Conservation (phyloP, 192 early-diverging fungal species). For the Thoreauomyces humboldtii region DNA sequence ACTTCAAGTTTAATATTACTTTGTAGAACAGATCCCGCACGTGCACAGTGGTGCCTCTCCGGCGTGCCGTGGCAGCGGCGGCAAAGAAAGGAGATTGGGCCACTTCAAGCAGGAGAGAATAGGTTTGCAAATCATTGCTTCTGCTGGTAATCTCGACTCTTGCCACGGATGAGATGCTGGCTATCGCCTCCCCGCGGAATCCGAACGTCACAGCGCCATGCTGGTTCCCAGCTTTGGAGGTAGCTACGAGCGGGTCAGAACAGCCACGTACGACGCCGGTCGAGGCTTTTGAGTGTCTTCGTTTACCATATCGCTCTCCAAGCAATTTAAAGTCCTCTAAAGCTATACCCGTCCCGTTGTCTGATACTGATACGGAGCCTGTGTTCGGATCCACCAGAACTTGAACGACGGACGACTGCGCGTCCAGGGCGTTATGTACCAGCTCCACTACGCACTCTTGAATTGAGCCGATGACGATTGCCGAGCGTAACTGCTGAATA, state of each 20-base stretch:
- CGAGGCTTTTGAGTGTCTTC: not conserved
- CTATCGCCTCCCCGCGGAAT: conserved; percentile 68
- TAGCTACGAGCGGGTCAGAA: conserved; percentile 32
- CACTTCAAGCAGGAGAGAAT: conserved; percentile 26
- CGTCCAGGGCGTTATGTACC: conserved; percentile 67
- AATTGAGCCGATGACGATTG: conserved; percentile 28
- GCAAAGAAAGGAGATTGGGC: conserved; percentile 3
- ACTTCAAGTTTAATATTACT: conserved; percentile 29
- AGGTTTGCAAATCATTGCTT: conserved; percentile 36
- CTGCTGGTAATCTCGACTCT: conserved; percentile 55
- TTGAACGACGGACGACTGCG: conserved; percentile 49
- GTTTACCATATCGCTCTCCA: conserved; percentile 44
- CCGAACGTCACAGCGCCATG: conserved; percentile 49
- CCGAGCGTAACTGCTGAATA: conserved; percentile 25
- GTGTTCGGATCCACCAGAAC: conserved; percentile 30
- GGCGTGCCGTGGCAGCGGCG: conserved; percentile 27
- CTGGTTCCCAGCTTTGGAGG: conserved; percentile 55
- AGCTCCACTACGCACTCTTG: conserved; percentile 60
- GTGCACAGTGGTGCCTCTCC: conserved; percentile 58
- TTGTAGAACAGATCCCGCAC: conserved; percentile 69
- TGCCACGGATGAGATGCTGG: conserved; percentile 46
- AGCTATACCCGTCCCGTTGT: conserved; percentile 63
- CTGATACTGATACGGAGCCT: conserved; percentile 50
- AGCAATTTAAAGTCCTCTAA: conserved; percentile 45
- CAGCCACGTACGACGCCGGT: not conserved